These are phyloP conservation scores for Saccharomycopsis guyanensis DNA, from an alignment of 805 yeast genomes.

Conservation along the genomic window DNA sequence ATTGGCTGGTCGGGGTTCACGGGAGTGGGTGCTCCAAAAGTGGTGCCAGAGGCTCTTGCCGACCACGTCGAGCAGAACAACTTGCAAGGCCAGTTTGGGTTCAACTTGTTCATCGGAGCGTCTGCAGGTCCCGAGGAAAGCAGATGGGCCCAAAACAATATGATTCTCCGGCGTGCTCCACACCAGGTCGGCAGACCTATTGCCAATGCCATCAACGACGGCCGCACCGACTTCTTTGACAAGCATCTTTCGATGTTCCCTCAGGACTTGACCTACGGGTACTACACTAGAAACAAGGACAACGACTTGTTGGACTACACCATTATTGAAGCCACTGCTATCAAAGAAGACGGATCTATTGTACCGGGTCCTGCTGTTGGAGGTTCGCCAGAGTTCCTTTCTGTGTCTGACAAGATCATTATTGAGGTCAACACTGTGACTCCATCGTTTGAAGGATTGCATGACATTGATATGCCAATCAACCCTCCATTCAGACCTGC, in stretches of 20 bases:
- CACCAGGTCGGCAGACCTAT: slow-evolving; percentile 98
- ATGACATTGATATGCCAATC: slow-evolving; percentile 88
- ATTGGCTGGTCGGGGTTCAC: slow-evolving; percentile 99
- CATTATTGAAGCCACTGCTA: slow-evolving; percentile 92
- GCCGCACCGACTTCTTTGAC: slow-evolving; percentile 83
- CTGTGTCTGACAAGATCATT: slow-evolving; percentile 78
- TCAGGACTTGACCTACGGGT: slow-evolving; percentile 95
- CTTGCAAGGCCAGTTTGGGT: slow-evolving; percentile 76
- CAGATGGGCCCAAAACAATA: slow-evolving; percentile 83
- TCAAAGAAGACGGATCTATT: slow-evolving; percentile 87
- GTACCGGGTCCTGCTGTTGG: slow-evolving; percentile 99
- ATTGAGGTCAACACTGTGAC: slow-evolving; percentile 89
- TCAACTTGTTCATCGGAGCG: slow-evolving; percentile 93
- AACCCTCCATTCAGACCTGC: slow-evolving; percentile 87
- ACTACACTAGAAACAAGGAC: slow-evolving; percentile 54
- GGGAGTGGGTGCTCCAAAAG: slow-evolving; percentile 97
- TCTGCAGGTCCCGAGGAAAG: slow-evolving; percentile 96
- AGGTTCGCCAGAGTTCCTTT: slow-evolving; percentile 86
- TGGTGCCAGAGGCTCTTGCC: slow-evolving; percentile 77
- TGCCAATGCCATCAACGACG: slow-evolving; percentile 79
- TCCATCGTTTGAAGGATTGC: slow-evolving; percentile 93
- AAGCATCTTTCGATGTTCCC: slow-evolving; percentile 97
- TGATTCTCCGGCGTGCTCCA: slow-evolving; percentile 88
- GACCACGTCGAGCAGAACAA: slow-evolving; percentile 83
- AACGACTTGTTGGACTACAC: slow-evolving; percentile 71